A percentile compares a stretch with the other conserved stretches of the same genome.
These are phyloP conservation scores for Bruguiera hainesii DNA, from an alignment of 441 rosid genomes.

Conservation along the genomic window DNA sequence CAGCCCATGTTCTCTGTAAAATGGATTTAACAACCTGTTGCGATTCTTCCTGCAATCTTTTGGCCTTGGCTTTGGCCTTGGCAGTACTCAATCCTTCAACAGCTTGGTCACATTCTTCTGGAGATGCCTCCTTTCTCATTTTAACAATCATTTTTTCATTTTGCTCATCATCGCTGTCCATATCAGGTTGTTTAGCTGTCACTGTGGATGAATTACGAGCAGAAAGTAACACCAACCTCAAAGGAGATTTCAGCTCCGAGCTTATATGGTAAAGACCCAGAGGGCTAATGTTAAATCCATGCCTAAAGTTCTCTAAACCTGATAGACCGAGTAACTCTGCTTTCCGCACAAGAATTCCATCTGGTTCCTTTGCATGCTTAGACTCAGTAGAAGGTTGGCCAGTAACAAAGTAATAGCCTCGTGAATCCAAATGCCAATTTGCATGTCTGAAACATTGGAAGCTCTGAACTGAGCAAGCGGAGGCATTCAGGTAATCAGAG, in stretches of 20 bases:
- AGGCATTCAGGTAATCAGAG: constrained; percentile 42
- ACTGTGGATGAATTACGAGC: constrained; percentile 55
- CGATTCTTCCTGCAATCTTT: constrained; percentile 56
- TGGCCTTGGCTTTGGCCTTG: constrained; percentile 89
- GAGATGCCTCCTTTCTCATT: constrained; percentile 78
- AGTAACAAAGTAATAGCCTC: constrained; percentile 22
- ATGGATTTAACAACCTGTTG: constrained; percentile 46
- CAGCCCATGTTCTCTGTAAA: constrained; percentile 53
- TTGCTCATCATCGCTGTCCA: constrained; percentile 33
- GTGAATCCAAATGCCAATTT: constrained; percentile 27
- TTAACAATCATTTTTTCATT: constrained; percentile 42
- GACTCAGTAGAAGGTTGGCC: constrained; percentile 20
- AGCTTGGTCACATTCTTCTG: constrained; percentile 96
- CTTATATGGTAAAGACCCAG: constrained; percentile 31
- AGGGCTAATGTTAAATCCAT: constrained; percentile 31
- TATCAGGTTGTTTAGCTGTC: constrained; percentile 50
- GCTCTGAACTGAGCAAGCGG: constrained; percentile 34
- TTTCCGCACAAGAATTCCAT: constrained; percentile 24
- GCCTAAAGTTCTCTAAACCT: constrained; percentile 27
- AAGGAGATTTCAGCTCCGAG: constrained; percentile 29
- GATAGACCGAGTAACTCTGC: constrained; percentile 27
- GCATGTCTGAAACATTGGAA: constrained; percentile 40
- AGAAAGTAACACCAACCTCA: constrained; percentile 30
- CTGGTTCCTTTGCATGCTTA: constrained; percentile 20
- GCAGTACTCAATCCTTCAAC: constrained; percentile 81